Conservation (phyloP, 2,329 filamentous ascomycete genomes). For the Cucurbitaria berberidis region DNA sequence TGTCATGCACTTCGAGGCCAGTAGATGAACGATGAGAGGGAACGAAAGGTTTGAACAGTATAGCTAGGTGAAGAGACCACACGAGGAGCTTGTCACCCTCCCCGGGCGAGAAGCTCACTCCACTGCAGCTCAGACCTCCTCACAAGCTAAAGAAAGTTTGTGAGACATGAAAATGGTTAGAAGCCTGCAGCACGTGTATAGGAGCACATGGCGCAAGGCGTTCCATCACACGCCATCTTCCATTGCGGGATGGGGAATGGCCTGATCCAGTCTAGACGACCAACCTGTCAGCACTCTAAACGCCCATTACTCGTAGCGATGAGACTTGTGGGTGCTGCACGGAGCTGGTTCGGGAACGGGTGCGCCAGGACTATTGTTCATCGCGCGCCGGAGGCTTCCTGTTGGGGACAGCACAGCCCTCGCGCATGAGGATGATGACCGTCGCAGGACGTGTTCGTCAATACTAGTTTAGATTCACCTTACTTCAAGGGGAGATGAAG, state of each 20-base stretch:
- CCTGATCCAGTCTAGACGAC: conserved; percentile 14
- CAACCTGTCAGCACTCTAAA: neutral
- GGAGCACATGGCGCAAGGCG: conserved; percentile 25
- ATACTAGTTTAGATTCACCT: neutral
- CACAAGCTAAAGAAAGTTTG: conserved; percentile 13
- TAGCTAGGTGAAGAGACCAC: neutral
- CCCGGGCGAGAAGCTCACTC: neutral
- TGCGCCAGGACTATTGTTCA: conserved; percentile 9
- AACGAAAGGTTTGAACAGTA: neutral
- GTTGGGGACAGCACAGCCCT: too few relatives aligned
- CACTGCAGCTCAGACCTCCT: conserved; percentile 1
- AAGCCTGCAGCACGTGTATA: conserved; percentile 3
- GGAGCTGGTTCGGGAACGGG: conserved; percentile 17
- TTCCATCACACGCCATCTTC: conserved; percentile 26
- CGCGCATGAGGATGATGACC: too few relatives aligned
- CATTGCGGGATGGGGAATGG: conserved; percentile 12
- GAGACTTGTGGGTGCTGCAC: conserved; percentile 12
- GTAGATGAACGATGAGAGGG: neutral
- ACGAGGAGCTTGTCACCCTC: conserved; percentile 4
- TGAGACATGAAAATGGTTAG: conserved; percentile 4
- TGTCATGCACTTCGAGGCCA: neutral
- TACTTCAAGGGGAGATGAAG: neutral
- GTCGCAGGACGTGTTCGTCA: too few relatives aligned
- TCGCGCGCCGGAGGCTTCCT: neutral
- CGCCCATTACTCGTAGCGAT: conserved; percentile 6